These are phyloP conservation scores for Mortierella polycephala DNA, from an alignment of 371 early-diverging fungal genomes.

Conservation along the genomic window DNA sequence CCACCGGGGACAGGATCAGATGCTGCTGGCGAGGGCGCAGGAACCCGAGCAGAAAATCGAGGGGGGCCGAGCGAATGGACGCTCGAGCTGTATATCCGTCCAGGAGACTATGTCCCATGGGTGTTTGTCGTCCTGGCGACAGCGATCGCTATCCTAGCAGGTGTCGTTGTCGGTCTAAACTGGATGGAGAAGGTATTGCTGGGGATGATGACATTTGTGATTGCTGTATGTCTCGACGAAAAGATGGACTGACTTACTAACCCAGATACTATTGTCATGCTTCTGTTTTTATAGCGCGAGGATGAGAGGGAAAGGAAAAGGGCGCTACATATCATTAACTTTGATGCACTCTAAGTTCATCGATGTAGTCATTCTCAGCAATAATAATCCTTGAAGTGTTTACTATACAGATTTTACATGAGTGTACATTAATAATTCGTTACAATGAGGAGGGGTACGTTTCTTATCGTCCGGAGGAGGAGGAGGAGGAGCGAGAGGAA, in stretches of 20 bases:
- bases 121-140: slow-evolving; percentile 77
- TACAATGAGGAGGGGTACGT: background rate
- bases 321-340: slow-evolving; percentile 87
- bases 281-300: slow-evolving; percentile 61
- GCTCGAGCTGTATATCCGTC: slow-evolving; percentile 88
- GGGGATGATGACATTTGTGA: background rate
- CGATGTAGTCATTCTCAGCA: too few species aligned
- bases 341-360: slow-evolving; percentile 80
- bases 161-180: slow-evolving; percentile 76
- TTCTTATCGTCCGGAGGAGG: background rate
- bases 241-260: too few species aligned
- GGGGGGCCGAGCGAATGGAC: slow-evolving; percentile 73
- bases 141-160: slow-evolving; percentile 70
- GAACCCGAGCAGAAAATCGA: slow-evolving; percentile 9
- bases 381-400: too few species aligned
- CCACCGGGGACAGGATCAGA: slow-evolving; percentile 53
- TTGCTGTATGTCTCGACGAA: background rate
- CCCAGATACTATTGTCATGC: slow-evolving; percentile 1
- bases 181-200: slow-evolving; percentile 76
- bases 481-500: background rate
- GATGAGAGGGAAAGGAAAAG: slow-evolving; percentile 79
- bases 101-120: slow-evolving; percentile 80
- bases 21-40: background rate
- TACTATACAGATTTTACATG: too few species aligned
- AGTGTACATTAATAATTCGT: too few species aligned